Conservation (phyloP, 2,329 filamentous ascomycete species). For the Colletotrichum viniferum region DNA sequence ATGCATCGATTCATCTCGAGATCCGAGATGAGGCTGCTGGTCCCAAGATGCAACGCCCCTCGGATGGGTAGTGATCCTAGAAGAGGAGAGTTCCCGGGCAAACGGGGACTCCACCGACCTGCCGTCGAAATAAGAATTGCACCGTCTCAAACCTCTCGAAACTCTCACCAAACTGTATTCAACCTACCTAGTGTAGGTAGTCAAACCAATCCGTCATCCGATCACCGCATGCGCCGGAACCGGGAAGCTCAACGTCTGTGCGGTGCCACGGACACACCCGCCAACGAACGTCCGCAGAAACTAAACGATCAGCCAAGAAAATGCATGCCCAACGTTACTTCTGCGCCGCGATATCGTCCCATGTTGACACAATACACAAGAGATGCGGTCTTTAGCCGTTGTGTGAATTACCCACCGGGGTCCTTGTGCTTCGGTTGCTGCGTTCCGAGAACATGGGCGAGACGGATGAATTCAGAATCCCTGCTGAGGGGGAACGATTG, state of each 20-base stretch:
- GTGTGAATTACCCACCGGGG: not conserved
- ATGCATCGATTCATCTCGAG: not conserved
- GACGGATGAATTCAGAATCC: not conserved
- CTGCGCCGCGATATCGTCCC: not conserved
- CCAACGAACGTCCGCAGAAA: not conserved
- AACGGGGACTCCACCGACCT: not conserved
- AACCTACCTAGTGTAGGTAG: not conserved
- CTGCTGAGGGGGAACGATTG: not conserved
- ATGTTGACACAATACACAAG: not conserved
- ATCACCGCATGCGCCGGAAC: not conserved
- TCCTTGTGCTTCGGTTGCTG: not conserved
- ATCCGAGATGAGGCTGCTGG: not conserved
- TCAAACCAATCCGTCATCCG: not conserved
- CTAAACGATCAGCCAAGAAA: not conserved
- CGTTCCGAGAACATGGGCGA: not conserved
- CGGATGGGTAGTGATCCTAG: not conserved
- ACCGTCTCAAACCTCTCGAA: not conserved
- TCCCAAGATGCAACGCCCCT: not conserved
- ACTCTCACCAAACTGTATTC: not conserved
- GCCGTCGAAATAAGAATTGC: not conserved
- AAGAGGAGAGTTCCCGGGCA: not conserved
- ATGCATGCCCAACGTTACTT: not conserved
- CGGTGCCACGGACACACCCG: not conserved
- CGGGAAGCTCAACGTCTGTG: not conserved
- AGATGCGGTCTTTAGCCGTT: not conserved